These are phyloP conservation scores for Oxytropis ochrocephala DNA, from an alignment of 306 rosid species.

Conservation along the genomic window DNA sequence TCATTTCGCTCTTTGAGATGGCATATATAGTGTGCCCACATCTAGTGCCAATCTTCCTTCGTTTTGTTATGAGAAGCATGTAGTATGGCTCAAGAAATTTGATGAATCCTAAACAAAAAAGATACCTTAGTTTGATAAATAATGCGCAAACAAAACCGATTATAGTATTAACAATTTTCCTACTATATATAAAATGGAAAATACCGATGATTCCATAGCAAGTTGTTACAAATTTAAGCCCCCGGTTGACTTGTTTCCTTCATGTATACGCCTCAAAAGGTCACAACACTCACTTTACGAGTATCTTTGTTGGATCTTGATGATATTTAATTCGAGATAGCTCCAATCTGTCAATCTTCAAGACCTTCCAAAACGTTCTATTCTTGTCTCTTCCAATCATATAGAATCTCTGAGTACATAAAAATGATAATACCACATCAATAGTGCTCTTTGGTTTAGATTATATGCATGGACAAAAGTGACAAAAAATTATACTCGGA, in stretches of 20 bases:
- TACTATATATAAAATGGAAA: slow-evolving; percentile 12
- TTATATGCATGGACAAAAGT: neutral
- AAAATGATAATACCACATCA: slow-evolving; percentile 10
- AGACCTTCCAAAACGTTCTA: slow-evolving; percentile 77
- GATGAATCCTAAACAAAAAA: slow-evolving; percentile 64
- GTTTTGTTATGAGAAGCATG: slow-evolving; percentile 77
- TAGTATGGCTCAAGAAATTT: slow-evolving; percentile 93
- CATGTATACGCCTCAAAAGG: slow-evolving; percentile 74
- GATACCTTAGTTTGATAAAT: slow-evolving; percentile 15
- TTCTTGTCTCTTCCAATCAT: slow-evolving; percentile 90
- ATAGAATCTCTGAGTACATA: slow-evolving; percentile 68
- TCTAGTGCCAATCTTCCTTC: slow-evolving; percentile 81
- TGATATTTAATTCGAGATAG: slow-evolving; percentile 55
- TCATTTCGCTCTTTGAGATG: slow-evolving; percentile 74
- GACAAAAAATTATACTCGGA: neutral
- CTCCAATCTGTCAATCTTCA: slow-evolving; percentile 82
- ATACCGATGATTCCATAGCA: slow-evolving; percentile 97
- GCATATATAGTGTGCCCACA: slow-evolving; percentile 82
- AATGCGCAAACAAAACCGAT: neutral
- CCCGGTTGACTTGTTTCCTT: slow-evolving; percentile 90
- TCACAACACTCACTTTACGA: slow-evolving; percentile 78
- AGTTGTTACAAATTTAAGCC: slow-evolving; percentile 77
- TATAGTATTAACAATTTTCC: neutral
- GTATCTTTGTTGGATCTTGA: slow-evolving; percentile 64
- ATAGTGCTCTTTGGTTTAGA: neutral